Base-by-base conservation (phyloP, 768 basidiomycete genomes). In the Lanmaoa rubissima region DNA sequence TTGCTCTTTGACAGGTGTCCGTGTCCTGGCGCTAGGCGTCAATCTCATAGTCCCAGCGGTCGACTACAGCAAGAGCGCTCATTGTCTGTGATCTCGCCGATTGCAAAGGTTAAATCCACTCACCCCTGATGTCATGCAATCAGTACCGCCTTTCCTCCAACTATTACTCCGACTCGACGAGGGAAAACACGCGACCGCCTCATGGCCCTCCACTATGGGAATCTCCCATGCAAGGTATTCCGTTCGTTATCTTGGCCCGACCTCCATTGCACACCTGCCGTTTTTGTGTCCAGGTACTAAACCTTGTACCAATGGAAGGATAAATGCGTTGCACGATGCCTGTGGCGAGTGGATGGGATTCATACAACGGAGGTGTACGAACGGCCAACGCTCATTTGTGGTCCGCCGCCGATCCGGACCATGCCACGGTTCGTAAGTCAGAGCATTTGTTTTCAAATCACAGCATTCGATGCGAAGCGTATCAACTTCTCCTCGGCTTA, bases 181-280 rank as follows among this genome's bases (percentile, higher is more conserved):
- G 42, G 39, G 28, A 32, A 39, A 40, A 59, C 72, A 73, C 61
- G 69, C 65, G 65, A 58, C 28, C 40, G 10, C 72, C 72, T 70
- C 72, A 61, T 70, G 72, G 42, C 32, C 32, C 14, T 48, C 28
- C 36, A 28, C 54, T 62, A 61, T 51, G 52, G 61, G 5, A 59
- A 48, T 31, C 56, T 65, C 53, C 43, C 54, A 43, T 51, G 38
- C 51, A 55, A 51, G 46, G 44, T 61, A 38, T 38, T 32, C 38
- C 44, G 13, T 26, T 51, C 39, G 54, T 51, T 47, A 47, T 42
- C 51, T 34, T 40, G 45, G 19, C 40, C 28, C 14, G 26, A 12
- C 47, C 57, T 72, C 55, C 70, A 70, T 64, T 62, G 24, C 19
- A 17, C 16, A 39, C 41, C 31, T 60, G 41, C 55, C 55, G 6